Evolutionary conservation across 768 basidiomycete genomes (phyloP).

Genomic region (Clavulina sp.): DNA sequence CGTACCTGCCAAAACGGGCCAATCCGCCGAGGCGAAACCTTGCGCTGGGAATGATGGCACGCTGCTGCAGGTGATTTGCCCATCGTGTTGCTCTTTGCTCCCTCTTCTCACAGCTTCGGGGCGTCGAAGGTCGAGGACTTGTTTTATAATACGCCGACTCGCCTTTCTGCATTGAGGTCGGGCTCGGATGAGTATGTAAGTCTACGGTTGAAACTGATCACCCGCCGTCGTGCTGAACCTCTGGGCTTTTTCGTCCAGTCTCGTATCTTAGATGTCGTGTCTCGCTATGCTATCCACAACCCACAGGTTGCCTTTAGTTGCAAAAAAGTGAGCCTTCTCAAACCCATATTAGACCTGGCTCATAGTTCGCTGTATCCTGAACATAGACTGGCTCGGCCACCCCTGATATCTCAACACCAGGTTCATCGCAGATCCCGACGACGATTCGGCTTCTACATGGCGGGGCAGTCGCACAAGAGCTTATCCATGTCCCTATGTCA

Average conservation of each 20-base stretch:
- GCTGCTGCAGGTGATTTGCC: slow-evolving; percentile 36
- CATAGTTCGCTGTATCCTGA: background rate
- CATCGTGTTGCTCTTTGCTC: background rate
- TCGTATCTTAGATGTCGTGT: slow-evolving; percentile 82
- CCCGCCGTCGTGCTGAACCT: too few relatives aligned
- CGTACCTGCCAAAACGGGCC: slow-evolving; percentile 49
- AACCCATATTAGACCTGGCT: too few relatives aligned
- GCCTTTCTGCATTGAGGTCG: slow-evolving; percentile 68
- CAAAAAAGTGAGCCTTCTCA: slow-evolving; percentile 79
- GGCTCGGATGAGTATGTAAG: slow-evolving; percentile 81
- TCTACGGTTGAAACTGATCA: too few relatives aligned
- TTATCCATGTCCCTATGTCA: slow-evolving; percentile 35
- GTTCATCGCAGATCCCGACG: slow-evolving; percentile 40
- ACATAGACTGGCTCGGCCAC: background rate
- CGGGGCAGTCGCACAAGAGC: slow-evolving; percentile 60
- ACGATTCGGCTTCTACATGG: slow-evolving; percentile 73
- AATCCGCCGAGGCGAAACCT: slow-evolving; percentile 59
- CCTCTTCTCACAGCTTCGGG: background rate
- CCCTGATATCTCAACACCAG: slow-evolving; percentile 62
- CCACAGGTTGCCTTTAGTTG: slow-evolving; percentile 74
- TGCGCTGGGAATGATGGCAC: slow-evolving; percentile 94
- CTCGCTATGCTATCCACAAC: slow-evolving; percentile 89
- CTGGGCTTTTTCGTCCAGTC: too few relatives aligned
- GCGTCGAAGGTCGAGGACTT: slow-evolving; percentile 73
- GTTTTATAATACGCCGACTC: slow-evolving; percentile 83